Conservation (phyloP, 805 yeast genomes). For the Priceomyces melissophilus region DNA sequence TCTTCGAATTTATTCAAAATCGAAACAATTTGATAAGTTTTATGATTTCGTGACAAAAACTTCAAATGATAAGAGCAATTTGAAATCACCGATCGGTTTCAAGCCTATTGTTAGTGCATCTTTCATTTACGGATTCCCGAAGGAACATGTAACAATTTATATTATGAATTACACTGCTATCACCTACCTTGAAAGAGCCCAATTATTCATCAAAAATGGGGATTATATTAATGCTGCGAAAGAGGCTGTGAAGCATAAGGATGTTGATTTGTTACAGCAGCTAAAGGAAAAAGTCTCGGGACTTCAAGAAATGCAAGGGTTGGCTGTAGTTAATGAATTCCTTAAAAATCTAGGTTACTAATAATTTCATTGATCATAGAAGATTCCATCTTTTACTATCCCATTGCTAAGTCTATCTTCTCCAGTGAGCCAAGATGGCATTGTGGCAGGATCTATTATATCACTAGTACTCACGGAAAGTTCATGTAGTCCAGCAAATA, state of each 20-base stretch:
- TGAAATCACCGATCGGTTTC: slow-evolving; percentile 70
- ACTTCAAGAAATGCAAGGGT: slow-evolving; percentile 9
- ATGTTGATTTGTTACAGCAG: slow-evolving; percentile 27
- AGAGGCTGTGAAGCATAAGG: slow-evolving; percentile 46
- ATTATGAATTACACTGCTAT: slow-evolving; percentile 49
- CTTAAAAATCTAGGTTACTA: slow-evolving; percentile 27
- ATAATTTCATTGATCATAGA: slow-evolving; percentile 3
- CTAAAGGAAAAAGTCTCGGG: slow-evolving; percentile 19
- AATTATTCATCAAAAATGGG: slow-evolving; percentile 50
- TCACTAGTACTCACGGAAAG: slow-evolving; percentile 41
- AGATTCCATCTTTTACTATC: slow-evolving; percentile 17
- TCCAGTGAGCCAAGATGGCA: slow-evolving; percentile 80
- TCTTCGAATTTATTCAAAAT: slow-evolving; percentile 24
- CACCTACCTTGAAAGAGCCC: slow-evolving; percentile 44
- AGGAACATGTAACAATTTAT: slow-evolving; percentile 57
- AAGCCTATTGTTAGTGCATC: slow-evolving; percentile 59
- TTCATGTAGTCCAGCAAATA: slow-evolving; percentile 77
- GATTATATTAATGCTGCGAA: slow-evolving; percentile 49
- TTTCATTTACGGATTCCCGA: slow-evolving; percentile 47
- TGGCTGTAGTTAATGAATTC: slow-evolving; percentile 15
- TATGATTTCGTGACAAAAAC: slow-evolving; percentile 26
- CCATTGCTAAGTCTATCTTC: slow-evolving; percentile 62
- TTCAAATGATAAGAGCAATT: slow-evolving; percentile 17
- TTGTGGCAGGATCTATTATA: slow-evolving; percentile 48
- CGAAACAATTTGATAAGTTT: slow-evolving; percentile 31